phyloP scores from a whole-genome alignment of 202 grass and related monocot species.

The Zizania palustris region DNA sequence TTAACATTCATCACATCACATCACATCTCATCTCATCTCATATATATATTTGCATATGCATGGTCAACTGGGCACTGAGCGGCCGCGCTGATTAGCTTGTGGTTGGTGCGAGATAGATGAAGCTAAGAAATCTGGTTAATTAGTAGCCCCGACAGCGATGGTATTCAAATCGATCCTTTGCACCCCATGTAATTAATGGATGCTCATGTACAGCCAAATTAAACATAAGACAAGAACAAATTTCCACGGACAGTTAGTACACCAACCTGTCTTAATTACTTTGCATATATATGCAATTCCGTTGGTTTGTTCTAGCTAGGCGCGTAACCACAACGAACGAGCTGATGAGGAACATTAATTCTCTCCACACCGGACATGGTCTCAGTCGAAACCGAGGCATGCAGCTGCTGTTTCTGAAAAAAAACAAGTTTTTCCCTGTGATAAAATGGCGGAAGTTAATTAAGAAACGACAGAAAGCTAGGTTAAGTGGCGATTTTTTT shows the following conservation, averaged over 20 bases:
- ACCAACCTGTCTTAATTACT: background rate
- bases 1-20: background rate
- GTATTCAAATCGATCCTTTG: background rate
- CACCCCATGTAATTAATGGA: background rate
- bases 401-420: background rate
- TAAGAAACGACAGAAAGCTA: background rate
- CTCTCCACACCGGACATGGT: background rate
- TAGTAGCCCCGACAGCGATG: background rate
- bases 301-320: background rate
- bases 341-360: background rate
- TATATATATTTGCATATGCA: background rate
- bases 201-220: background rate
- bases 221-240: background rate
- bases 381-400: conserved; percentile 2
- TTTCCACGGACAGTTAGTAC: background rate
- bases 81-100: background rate
- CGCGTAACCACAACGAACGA: background rate
- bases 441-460: background rate
- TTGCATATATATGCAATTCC: background rate
- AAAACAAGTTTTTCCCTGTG: background rate
- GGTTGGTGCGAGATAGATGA: background rate
- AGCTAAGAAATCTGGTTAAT: background rate
- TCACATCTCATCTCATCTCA: too few species aligned
- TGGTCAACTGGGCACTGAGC: background rate
- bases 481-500: too few species aligned